Evolutionary conservation across 495 filamentous ascomycete species (phyloP), one percentile per base, ranked within the genome.

Genomic region (Penicillium roqueforti): DNA sequence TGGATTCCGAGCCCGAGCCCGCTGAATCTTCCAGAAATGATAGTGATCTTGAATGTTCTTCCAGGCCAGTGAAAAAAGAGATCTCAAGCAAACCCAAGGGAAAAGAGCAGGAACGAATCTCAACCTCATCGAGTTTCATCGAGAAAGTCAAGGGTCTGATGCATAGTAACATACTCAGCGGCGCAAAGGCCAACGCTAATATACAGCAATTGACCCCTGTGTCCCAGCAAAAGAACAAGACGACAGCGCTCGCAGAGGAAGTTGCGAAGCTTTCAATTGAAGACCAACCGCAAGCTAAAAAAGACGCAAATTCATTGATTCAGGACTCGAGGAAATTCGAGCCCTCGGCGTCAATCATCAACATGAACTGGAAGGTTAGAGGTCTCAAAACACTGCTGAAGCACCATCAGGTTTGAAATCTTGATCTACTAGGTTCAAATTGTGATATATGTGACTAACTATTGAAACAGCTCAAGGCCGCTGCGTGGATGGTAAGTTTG

Each of bases 401-500:
- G 29, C 63, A 71, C 51, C 75, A 84, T 53, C 83, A 87, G 56
- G 68, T 69, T 29, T 19, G 61, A 29, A 3, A 28, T 19, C 7
- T 23, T 23, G 2, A 23, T 23, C 22, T 44, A 16, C 10, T 25
- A 7, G 1, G 2, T n/a, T 6, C 6, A 7, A 52, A 25, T n/a
- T 3, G 3, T 41, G 25, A 3, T 16, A 3, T 16, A 45, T 26
- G 6, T 6, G 28, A 37, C 51, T 68, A 51, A 68, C 50, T 10
- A 16, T 13, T 1, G 8, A 1, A 54, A 44, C 16, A 69, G 68
- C 51, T 87, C 16, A 53, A 81, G 1, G 81, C 78, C 16, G 73
- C 72, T 4, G 75, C 73, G 0, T 85, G 79, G 65, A 86, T 86
- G 84, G 67, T 72, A 44, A 59, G 59, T 13, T 6, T 18, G 11